These are phyloP conservation scores for Helianthus annuus DNA, from an alignment of 129 eudicot species.

Conservation along the genomic window DNA sequence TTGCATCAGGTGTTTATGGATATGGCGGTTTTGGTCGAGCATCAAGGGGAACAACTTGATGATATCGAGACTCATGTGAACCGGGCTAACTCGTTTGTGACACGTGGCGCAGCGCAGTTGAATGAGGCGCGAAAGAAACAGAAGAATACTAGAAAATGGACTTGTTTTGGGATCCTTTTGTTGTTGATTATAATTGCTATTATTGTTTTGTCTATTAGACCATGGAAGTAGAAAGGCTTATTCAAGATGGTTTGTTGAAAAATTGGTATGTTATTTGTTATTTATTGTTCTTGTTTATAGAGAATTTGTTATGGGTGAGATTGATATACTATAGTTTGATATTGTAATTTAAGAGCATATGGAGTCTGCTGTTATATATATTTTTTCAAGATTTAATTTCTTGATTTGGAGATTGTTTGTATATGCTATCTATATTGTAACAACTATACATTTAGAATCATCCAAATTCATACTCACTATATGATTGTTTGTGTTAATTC, in stretches of 20 bases:
- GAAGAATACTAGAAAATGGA: constrained; percentile 16
- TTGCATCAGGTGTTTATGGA: constrained; percentile 10
- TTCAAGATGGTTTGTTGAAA: not conserved
- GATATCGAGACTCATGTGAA: constrained; percentile 9
- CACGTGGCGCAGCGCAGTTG: not conserved
- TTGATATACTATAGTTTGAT: not conserved
- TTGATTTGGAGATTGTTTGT: constrained; percentile 2
- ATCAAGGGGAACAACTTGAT: constrained; percentile 14
- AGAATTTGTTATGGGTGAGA: not conserved
- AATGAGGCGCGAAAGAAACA: constrained; percentile 14
- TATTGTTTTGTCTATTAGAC: constrained; percentile 11
- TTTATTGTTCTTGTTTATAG: not conserved
- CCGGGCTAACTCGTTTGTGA: constrained; percentile 7
- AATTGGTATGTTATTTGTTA: constrained; percentile 4
- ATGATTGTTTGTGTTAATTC: too few relatives aligned
- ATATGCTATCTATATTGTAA: constrained; percentile 10
- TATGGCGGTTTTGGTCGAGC: constrained; percentile 16
- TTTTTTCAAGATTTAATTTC: not conserved
- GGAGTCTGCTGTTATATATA: too few relatives aligned
- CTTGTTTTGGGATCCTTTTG: constrained; percentile 17
- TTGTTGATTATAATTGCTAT: constrained; percentile 17
- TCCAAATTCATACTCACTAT: not conserved
- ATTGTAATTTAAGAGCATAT: not conserved
- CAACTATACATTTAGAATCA: not conserved
- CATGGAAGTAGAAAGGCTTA: not conserved